Percentiles rank a stretch among this genome's conserved stretches.
Conservation (phyloP, 768 basidiomycete genomes). For the Tylopilus balloui region DNA sequence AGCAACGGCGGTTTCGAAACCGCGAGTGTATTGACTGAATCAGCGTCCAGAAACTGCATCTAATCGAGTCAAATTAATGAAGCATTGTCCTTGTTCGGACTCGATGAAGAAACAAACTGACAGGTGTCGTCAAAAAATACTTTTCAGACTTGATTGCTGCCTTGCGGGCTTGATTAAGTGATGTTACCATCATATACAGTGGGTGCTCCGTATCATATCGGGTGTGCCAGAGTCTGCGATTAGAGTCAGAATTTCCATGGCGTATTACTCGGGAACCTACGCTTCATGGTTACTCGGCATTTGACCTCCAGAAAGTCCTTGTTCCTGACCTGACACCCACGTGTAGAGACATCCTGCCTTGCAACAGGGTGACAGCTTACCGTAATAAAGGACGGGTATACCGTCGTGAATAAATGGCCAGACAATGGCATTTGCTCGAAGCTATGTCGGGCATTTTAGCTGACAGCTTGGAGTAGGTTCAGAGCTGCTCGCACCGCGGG, state of each 20-base stretch:
- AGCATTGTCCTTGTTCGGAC: background rate
- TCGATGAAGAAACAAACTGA: no score
- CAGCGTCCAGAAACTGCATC: slow-evolving; percentile 43
- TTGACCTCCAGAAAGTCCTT: slow-evolving; percentile 42
- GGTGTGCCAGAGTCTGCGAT: slow-evolving; percentile 55
- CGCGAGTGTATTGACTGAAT: slow-evolving; percentile 38
- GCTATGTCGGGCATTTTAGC: slow-evolving; percentile 22
- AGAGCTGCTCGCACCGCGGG: slow-evolving; percentile 30
- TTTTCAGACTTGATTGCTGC: slow-evolving; percentile 41
- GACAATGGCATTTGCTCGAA: slow-evolving; percentile 44
- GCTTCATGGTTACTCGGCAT: slow-evolving; percentile 51
- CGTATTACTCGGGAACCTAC: slow-evolving; percentile 22
- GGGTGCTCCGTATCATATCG: slow-evolving; percentile 49
- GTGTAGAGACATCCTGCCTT: background rate
- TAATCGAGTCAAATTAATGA: slow-evolving; percentile 17
- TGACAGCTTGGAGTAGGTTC: no score
- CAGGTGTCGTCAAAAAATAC: slow-evolving; percentile 45
- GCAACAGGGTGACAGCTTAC: slow-evolving; percentile 12
- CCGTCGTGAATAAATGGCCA: slow-evolving; percentile 50
- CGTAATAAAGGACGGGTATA: slow-evolving; percentile 50
- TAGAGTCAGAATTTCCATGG: slow-evolving; percentile 2
- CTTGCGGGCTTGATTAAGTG: slow-evolving; percentile 52
- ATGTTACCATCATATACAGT: slow-evolving; percentile 42
- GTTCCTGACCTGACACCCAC: slow-evolving; percentile 40
- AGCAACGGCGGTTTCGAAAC: slow-evolving; percentile 56